phyloP scores from a whole-genome alignment of 1,284 basidiomycete genomes.

The Austropuccinia psidii region DNA sequence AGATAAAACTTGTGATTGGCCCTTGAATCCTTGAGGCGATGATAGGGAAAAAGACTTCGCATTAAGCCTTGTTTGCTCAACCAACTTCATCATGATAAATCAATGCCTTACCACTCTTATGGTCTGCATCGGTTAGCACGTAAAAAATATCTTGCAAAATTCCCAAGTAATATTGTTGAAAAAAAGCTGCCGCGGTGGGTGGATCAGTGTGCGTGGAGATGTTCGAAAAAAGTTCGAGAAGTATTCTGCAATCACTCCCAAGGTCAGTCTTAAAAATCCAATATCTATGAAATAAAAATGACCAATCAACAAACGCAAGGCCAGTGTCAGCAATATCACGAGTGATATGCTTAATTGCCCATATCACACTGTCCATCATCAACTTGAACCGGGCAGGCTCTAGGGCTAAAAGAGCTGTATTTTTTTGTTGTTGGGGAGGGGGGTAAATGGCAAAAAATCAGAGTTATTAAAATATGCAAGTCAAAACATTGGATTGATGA shows the following conservation, averaged over 20 bases:
- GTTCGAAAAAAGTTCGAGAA: constrained; percentile 90
- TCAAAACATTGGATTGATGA: not conserved
- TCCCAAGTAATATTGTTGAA: constrained; percentile 85
- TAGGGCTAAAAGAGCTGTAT: constrained; percentile 69
- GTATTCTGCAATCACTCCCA: constrained; percentile 54
- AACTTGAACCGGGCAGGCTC: constrained; percentile 92
- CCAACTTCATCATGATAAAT: not conserved
- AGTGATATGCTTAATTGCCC: constrained; percentile 99
- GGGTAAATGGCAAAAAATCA: not conserved
- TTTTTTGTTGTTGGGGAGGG: not conserved
- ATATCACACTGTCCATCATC: constrained; percentile 96
- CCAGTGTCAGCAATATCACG: constrained; percentile 96
- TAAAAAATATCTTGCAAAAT: constrained; percentile 96
- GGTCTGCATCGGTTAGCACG: constrained; percentile 93
- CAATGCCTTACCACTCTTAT: constrained; percentile 65
- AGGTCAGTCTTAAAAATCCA: not conserved
- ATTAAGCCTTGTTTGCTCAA: not conserved
- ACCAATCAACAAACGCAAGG: constrained; percentile 60
- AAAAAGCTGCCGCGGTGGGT: constrained; percentile 69
- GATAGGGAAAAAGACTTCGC: not conserved
- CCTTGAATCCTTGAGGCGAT: constrained; percentile 45
- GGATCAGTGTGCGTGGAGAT: constrained; percentile 69
- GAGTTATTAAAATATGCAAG: not conserved
- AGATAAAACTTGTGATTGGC: constrained; percentile 55
- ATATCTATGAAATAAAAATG: not conserved